These are phyloP conservation scores for Chytriomyces hyalinus DNA, from an alignment of 192 early-diverging fungal genomes.

Conservation along the genomic window DNA sequence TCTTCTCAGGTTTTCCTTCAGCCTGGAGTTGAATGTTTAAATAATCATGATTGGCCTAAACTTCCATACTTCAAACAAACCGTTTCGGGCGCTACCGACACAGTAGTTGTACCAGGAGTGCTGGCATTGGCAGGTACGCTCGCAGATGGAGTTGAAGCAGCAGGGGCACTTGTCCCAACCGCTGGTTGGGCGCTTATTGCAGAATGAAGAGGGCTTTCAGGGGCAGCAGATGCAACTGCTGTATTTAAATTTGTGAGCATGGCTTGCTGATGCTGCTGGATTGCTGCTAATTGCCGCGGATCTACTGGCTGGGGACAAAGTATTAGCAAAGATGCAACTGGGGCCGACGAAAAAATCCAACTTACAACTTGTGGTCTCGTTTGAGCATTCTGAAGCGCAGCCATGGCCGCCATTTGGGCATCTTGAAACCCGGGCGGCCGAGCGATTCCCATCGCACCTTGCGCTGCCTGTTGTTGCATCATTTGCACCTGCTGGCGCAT, in stretches of 20 bases:
- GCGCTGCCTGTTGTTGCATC: constrained; percentile 14
- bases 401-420: constrained; percentile 13
- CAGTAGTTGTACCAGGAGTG: too few species aligned
- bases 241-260: too few species aligned
- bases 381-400: constrained; percentile 32
- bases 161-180: not conserved
- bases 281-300: constrained; percentile 16
- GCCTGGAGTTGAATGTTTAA: too few species aligned
- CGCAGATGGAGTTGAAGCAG: not conserved
- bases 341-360: constrained; percentile 10
- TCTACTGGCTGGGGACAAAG: constrained; percentile 19
- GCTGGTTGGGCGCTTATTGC: not conserved
- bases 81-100: too few species aligned
- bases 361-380: constrained; percentile 11
- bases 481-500: constrained; percentile 12
- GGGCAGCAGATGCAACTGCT: too few species aligned
- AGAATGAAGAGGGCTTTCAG: too few species aligned
- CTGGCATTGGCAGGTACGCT: not conserved
- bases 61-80: too few species aligned
- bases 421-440: not conserved
- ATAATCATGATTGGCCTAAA: too few species aligned
- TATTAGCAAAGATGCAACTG: not conserved
- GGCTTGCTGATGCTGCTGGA: constrained; percentile 17
- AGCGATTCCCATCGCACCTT: not conserved
- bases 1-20: not conserved